phyloP scores from a whole-genome alignment of 2,329 filamentous ascomycete genomes.

The Raffaelea ambrosiae region DNA sequence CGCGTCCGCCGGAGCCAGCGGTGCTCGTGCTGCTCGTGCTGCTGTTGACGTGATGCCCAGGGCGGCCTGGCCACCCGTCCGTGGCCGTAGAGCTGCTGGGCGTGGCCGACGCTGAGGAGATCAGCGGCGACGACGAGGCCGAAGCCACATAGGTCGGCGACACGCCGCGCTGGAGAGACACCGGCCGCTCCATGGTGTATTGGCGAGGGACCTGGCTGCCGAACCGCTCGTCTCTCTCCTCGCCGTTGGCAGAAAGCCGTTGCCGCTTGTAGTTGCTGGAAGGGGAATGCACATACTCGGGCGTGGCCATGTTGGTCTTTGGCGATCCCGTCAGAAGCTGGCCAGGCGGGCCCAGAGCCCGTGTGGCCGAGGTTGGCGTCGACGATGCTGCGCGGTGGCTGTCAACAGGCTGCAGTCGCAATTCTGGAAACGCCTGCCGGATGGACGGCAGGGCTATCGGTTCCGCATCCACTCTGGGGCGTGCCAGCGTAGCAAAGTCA shows the following conservation, averaged over 20 bases:
- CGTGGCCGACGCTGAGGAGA: background rate
- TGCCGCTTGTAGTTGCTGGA: constrained; percentile 35
- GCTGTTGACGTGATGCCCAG: background rate
- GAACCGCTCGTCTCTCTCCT: constrained; percentile 30
- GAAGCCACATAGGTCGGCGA: constrained; percentile 1
- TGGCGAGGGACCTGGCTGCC: constrained; percentile 40
- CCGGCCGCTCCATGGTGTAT: constrained; percentile 22
- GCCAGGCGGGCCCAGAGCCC: background rate
- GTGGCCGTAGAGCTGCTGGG: background rate
- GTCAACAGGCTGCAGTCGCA: background rate
- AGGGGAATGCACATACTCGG: constrained; percentile 43
- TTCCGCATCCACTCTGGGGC: background rate
- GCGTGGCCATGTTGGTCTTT: constrained; percentile 18
- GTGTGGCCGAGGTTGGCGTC: background rate
- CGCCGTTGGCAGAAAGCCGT: constrained; percentile 27
- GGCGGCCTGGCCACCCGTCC: background rate
- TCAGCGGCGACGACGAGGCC: background rate
- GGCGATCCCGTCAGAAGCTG: constrained; percentile 15
- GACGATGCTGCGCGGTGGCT: background rate
- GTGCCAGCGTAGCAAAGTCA: background rate
- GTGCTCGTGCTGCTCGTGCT: constrained; percentile 14
- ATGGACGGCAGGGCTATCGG: constrained; percentile 40
- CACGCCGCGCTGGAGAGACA: background rate
- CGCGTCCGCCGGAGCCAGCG: background rate
- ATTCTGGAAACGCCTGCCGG: constrained; percentile 27